Evolutionary conservation across 148 eudicot species (phyloP).

Genomic region (Nepenthes mirabilis): DNA sequence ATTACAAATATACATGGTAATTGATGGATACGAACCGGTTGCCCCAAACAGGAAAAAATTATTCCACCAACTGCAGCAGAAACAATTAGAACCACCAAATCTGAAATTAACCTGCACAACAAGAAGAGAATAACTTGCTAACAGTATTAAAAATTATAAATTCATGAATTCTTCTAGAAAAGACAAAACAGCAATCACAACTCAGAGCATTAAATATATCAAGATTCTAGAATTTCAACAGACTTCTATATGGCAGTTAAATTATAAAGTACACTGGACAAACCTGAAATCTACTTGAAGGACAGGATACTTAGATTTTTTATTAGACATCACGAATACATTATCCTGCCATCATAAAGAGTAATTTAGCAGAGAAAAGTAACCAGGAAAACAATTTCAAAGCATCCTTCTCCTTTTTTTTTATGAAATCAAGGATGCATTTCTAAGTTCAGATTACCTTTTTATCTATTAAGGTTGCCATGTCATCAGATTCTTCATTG

Average conservation of each 20-base stretch:
- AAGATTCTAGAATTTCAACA: background rate
- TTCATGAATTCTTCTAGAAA: background rate
- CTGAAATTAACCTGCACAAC: conserved; percentile 73
- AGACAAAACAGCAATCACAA: background rate
- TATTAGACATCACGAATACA: conserved; percentile 95
- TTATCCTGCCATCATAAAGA: conserved; percentile 25
- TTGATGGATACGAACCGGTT: conserved; percentile 53
- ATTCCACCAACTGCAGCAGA: conserved; percentile 99
- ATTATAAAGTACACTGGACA: background rate
- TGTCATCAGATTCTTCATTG: conserved; percentile 77
- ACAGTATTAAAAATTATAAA: background rate
- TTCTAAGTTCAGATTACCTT: conserved; percentile 25
- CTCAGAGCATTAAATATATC: background rate
- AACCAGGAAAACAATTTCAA: background rate
- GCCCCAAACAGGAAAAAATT: conserved; percentile 84
- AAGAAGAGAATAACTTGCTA: conserved; percentile 2
- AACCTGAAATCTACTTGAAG: conserved; percentile 99
- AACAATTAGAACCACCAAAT: conserved; percentile 85
- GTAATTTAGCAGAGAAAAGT: background rate
- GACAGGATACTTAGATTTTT: conserved; percentile 89
- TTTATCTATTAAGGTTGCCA: conserved; percentile 69
- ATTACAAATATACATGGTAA: background rate
- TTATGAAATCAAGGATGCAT: background rate
- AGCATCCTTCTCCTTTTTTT: background rate
- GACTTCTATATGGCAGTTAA: background rate